phyloP scores from a whole-genome alignment of 2,329 filamentous ascomycete genomes.

The Stagonosporopsis rhizophila region DNA sequence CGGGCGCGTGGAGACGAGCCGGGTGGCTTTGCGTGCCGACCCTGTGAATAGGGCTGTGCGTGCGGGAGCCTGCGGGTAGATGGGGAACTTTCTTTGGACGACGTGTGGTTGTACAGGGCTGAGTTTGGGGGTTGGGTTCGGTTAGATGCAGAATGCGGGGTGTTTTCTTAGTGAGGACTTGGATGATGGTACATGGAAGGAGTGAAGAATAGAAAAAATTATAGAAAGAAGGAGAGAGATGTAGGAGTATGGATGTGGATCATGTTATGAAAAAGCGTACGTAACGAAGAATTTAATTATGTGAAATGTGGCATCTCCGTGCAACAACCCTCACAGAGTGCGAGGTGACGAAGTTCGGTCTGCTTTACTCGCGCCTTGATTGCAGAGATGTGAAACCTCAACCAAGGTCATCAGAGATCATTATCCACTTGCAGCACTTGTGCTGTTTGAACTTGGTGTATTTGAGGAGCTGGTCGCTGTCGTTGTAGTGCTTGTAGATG shows the following conservation, averaged over 20 bases:
- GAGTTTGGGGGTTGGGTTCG: too few relatives aligned
- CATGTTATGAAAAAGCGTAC: not conserved
- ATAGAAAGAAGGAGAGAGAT: too few relatives aligned
- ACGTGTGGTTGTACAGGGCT: too few relatives aligned
- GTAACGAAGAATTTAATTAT: not conserved
- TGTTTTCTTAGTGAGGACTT: too few relatives aligned
- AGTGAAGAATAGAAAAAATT: too few relatives aligned
- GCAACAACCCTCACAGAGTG: too few relatives aligned
- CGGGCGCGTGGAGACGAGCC: not conserved
- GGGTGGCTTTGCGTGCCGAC: not conserved
- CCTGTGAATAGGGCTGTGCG: not conserved
- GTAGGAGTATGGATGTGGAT: too few relatives aligned
- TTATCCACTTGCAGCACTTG: not conserved
- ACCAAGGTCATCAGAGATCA: not conserved
- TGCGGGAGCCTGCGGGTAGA: not conserved
- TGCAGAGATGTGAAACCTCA: too few relatives aligned
- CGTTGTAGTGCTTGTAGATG: not conserved
- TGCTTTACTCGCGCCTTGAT: not conserved
- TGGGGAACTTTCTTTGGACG: not conserved
- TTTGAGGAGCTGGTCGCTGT: slow-evolving; percentile 1
- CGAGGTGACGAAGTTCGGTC: not conserved
- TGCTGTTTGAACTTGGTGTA: not conserved
- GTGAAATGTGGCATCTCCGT: not conserved
- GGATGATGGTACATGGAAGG: too few relatives aligned
- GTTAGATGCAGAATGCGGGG: too few relatives aligned